phyloP scores from a whole-genome alignment of 192 early-diverging fungal species.

The Coemansia sp. region DNA sequence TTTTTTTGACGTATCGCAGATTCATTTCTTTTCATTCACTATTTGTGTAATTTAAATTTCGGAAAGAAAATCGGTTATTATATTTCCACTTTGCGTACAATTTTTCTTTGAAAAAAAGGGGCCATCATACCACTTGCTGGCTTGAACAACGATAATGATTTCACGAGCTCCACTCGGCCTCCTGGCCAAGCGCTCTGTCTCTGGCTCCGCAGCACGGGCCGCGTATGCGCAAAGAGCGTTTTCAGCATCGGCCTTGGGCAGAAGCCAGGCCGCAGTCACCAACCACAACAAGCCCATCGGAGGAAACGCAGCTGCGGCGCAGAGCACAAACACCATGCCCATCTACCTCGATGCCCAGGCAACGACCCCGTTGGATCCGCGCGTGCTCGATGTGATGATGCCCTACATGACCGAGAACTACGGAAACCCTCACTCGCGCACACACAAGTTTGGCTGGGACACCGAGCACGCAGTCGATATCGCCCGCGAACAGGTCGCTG shows the following conservation, averaged over 20 bases:
- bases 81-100: not conserved
- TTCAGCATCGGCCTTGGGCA: constrained; percentile 24
- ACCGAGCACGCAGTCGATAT: constrained; percentile 83
- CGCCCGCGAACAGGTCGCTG: constrained; percentile 84
- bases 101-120: not conserved
- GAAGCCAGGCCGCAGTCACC: constrained; percentile 16
- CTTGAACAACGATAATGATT: not conserved
- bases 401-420: constrained; percentile 88
- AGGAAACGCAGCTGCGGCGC: not conserved
- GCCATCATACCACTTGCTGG: not conserved
- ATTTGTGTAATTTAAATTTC: too few relatives aligned
- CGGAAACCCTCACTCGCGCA: constrained; percentile 96
- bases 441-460: constrained; percentile 97
- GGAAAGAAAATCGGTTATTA: too few relatives aligned
- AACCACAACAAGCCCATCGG: constrained; percentile 46
- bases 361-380: constrained; percentile 88
- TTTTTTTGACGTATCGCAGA: too few relatives aligned
- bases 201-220: constrained; percentile 14
- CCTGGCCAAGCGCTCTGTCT: constrained; percentile 1
- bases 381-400: constrained; percentile 91
- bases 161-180: not conserved
- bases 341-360: constrained; percentile 96
- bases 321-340: constrained; percentile 51
- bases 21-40: not conserved
- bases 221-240: constrained; percentile 8